A percentile compares a stretch with the other conserved stretches of the same genome.
These are phyloP conservation scores for Candida frijolesensis DNA, from an alignment of 1,139 yeast species.

Conservation along the genomic window DNA sequence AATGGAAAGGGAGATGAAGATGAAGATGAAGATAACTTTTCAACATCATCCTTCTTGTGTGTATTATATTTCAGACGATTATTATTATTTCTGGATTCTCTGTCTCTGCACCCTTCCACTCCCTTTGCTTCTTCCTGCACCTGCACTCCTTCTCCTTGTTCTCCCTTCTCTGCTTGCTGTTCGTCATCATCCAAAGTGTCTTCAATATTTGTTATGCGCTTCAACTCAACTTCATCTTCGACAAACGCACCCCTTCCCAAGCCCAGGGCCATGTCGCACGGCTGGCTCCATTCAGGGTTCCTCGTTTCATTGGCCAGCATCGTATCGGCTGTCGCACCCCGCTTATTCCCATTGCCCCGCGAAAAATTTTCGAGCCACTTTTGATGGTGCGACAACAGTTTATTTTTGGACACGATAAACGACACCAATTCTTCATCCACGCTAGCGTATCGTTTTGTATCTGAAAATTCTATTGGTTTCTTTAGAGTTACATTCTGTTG, in stretches of 20 bases:
- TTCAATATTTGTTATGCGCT: constrained; percentile 8
- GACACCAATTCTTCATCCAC: constrained; percentile 2
- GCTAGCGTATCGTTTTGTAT: background rate
- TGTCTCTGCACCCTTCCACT: background rate
- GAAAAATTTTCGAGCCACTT: background rate
- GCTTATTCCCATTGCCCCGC: background rate
- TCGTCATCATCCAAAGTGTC: constrained; percentile 5
- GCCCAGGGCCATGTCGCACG: too few relatives aligned
- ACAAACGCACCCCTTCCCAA: background rate
- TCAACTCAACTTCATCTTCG: background rate
- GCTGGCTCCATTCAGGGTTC: too few relatives aligned
- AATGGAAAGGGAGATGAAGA: background rate
- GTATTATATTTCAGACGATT: too few relatives aligned
- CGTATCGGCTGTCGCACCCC: background rate
- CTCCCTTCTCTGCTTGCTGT: too few relatives aligned
- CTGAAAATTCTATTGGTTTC: background rate
- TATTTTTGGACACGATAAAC: constrained; percentile 4
- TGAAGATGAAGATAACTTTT: background rate
- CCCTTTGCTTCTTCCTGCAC: background rate
- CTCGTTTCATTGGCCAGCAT: too few relatives aligned
- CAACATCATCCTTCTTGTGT: background rate
- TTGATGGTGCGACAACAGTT: constrained; percentile 5
- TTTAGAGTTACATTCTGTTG: background rate
- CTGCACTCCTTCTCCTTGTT: background rate
- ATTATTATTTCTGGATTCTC: constrained; percentile 1